Evolutionary conservation across 1,284 basidiomycete species (phyloP), one percentile per base, ranked within the genome.

Genomic region (Thecaphora thlaspeos): DNA sequence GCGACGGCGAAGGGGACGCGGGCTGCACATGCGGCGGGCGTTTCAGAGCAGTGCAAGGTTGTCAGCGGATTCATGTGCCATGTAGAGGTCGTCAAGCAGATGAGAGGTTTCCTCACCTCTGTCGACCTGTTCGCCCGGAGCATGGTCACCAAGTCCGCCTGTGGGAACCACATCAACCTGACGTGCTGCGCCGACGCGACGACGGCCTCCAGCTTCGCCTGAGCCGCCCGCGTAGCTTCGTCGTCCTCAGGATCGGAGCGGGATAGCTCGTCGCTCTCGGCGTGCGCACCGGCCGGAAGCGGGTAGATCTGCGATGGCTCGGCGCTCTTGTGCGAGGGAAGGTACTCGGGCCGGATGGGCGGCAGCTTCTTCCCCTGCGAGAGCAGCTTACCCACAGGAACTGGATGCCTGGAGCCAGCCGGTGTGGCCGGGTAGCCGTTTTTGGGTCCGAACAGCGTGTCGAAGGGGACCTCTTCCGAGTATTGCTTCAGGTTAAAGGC

Each of bases 101-200:
- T n/a, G n/a, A n/a, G n/a, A n/a, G 17, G 10, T 8, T n/a, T n/a
- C 4, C 46, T 70, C 77, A 91, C 90, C 81, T 90, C 87, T 47
- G 80, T 79, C 1, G 90, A 89, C 47, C 91, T 83, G 77, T 90
- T 84, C 38, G 87, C 83, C 59, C 85, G 82, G 68, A 87, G 88
- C 49, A 90, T 84, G 38, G 90, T 86, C 51, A 92, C 82, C 34
- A 81, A 82, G 57, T 87, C 85, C 18, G 86, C 84, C 53, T 89
- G 87, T 2, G 93, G 91, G 80, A 88, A 95, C 92, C 93, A 98
- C 89, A 90, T 93, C 26, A 92, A 82, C n/a, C 91, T 83, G 22
- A 90, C 89, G 77, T 96, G 91, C 79, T 97, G 85, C 1, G 88
- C 86, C 18, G 63, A 68, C n/a, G 51, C 45, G 7, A 68, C 68